Percentiles rank a stretch among this genome's conserved stretches.
Evolutionary conservation across 2,329 filamentous ascomycete species (phyloP).

Genomic region (Cordyceps farinosa): DNA sequence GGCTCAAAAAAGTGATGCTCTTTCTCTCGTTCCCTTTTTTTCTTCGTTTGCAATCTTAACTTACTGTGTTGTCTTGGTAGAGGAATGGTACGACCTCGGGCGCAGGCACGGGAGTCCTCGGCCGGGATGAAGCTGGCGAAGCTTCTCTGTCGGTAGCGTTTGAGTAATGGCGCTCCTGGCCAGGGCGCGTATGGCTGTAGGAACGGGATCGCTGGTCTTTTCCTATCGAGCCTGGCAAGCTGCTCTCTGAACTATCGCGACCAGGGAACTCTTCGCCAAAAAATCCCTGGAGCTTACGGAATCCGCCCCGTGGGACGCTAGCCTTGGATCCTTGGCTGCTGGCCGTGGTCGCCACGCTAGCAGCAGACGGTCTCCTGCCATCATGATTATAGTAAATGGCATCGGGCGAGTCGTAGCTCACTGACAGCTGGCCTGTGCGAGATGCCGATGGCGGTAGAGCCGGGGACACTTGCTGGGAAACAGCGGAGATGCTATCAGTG

Average conservation of each 20-base stretch:
- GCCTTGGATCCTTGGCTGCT: slow-evolving; percentile 81
- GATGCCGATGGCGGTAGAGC: slow-evolving; percentile 52
- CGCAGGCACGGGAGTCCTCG: slow-evolving; percentile 79
- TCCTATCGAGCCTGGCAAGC: slow-evolving; percentile 48
- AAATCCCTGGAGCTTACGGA: slow-evolving; percentile 84
- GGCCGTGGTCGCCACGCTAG: slow-evolving; percentile 73
- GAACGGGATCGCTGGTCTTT: slow-evolving; percentile 63
- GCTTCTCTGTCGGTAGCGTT: slow-evolving; percentile 68
- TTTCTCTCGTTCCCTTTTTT: not conserved
- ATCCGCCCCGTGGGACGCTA: slow-evolving; percentile 65
- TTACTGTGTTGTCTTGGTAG: slow-evolving; percentile 69
- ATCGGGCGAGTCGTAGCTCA: slow-evolving; percentile 60
- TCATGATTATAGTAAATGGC: slow-evolving; percentile 59
- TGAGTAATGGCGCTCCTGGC: slow-evolving; percentile 78
- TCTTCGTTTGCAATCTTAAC: slow-evolving; percentile 44
- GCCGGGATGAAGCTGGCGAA: slow-evolving; percentile 73
- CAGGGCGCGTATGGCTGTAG: slow-evolving; percentile 56
- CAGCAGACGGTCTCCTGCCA: slow-evolving; percentile 79
- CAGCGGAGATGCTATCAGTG: slow-evolving; percentile 61
- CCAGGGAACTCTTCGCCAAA: slow-evolving; percentile 86
- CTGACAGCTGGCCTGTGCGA: slow-evolving; percentile 32
- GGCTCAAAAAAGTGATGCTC: slow-evolving; percentile 24
- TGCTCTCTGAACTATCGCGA: slow-evolving; percentile 70
- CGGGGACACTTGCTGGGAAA: slow-evolving; percentile 69
- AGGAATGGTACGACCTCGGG: slow-evolving; percentile 97